Evolutionary conservation across 2,329 filamentous ascomycete species (phyloP).

Genomic region (Eutypa lata): DNA sequence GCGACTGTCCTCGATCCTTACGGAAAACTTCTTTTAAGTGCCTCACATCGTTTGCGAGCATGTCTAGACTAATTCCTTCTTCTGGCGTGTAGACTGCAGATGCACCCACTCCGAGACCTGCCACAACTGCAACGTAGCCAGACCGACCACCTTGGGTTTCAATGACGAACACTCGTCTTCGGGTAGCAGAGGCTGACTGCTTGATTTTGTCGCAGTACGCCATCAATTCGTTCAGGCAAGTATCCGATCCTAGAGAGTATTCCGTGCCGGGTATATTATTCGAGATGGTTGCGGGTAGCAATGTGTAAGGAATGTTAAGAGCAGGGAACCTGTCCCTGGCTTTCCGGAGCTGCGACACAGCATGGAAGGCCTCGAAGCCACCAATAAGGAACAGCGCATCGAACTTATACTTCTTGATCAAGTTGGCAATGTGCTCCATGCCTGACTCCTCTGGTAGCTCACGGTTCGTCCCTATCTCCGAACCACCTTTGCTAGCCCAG

Average conservation of each 20-base stretch:
- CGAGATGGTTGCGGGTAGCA: conserved; percentile 94
- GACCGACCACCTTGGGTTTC: conserved; percentile 95
- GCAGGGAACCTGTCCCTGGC: conserved; percentile 75
- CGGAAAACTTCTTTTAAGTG: conserved; percentile 83
- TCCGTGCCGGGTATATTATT: conserved; percentile 98
- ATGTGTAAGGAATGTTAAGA: conserved; percentile 87
- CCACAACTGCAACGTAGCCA: conserved; percentile 88
- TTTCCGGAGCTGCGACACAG: conserved; percentile 81
- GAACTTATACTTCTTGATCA: conserved; percentile 83
- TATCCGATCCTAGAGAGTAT: conserved; percentile 95
- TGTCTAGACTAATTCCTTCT: conserved; percentile 90
- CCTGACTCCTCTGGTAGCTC: conserved; percentile 83
- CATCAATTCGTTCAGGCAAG: conserved; percentile 91
- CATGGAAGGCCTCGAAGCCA: conserved; percentile 95
- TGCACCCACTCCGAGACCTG: conserved; percentile 87
- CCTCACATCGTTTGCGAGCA: conserved; percentile 86
- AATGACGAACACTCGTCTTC: conserved; percentile 92
- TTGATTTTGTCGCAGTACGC: conserved; percentile 97
- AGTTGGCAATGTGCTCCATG: conserved; percentile 75
- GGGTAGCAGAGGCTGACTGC: conserved; percentile 90
- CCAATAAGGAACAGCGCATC: conserved; percentile 90
- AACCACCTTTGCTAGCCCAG: conserved; percentile 96
- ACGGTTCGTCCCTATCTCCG: conserved; percentile 96
- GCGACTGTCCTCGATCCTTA: conserved; percentile 80
- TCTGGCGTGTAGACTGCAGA: conserved; percentile 95